Evolutionary conservation across 805 yeast genomes (phyloP).

Genomic region (Yarrowia sp.): DNA sequence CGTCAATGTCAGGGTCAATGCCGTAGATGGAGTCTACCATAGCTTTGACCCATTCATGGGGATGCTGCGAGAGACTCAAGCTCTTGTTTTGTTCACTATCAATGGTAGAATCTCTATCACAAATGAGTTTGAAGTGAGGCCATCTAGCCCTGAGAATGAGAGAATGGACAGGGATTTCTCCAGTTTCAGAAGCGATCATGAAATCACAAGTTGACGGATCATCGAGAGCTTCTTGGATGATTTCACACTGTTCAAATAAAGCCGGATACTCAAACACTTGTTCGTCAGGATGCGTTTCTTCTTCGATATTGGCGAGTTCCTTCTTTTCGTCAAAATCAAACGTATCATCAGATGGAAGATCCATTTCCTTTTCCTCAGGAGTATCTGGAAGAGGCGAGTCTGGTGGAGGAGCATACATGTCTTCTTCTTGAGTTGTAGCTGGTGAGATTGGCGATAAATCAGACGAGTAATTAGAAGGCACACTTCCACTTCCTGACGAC

Average conservation of each 20-base stretch:
- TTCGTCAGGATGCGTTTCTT: not conserved
- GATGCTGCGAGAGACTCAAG: not conserved
- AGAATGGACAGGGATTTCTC: not conserved
- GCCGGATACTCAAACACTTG: not conserved
- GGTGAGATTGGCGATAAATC: not conserved
- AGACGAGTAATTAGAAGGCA: not conserved
- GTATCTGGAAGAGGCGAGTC: not conserved
- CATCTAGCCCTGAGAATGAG: not conserved
- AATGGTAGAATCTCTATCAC: not conserved
- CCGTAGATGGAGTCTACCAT: slow-evolving; percentile 16
- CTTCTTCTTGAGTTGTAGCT: not conserved
- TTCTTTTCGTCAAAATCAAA: not conserved
- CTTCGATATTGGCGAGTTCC: too few relatives aligned
- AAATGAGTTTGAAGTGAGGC: slow-evolving; percentile 12
- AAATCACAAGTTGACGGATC: slow-evolving; percentile 2
- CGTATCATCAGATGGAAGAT: not conserved
- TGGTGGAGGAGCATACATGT: not conserved
- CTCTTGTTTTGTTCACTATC: not conserved
- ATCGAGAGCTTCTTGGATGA: not conserved
- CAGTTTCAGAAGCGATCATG: not conserved
- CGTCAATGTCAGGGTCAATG: not conserved
- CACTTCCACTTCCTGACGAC: not conserved
- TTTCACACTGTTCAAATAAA: not conserved
- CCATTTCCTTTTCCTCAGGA: not conserved
- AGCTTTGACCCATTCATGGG: slow-evolving; percentile 1